Evolutionary conservation across 306 rosid genomes (phyloP).

Genomic region (Cyclanthera cordifolia): DNA sequence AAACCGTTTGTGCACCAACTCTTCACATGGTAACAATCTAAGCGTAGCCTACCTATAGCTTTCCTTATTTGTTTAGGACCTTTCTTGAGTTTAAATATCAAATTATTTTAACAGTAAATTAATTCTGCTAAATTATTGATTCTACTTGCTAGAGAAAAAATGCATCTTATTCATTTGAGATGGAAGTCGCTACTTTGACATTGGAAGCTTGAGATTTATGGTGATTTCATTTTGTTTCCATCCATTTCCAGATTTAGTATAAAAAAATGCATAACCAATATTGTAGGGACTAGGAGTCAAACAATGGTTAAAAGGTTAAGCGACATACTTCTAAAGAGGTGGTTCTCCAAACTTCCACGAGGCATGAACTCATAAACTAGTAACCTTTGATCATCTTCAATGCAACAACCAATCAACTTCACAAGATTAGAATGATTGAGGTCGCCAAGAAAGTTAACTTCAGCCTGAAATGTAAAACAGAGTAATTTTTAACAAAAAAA

Average conservation of each 20-base stretch:
- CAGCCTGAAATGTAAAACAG: constrained; percentile 52
- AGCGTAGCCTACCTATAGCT: background rate
- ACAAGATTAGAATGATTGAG: constrained; percentile 83
- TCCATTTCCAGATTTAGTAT: background rate
- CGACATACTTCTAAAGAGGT: constrained; percentile 83
- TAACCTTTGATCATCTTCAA: constrained; percentile 83
- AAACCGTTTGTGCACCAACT: background rate
- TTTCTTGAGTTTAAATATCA: background rate
- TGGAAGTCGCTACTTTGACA: background rate
- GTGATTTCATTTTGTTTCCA: background rate
- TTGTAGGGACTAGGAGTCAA: background rate
- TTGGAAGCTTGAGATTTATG: background rate
- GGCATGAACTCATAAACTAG: constrained; percentile 94
- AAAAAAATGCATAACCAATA: background rate
- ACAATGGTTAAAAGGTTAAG: constrained; percentile 21
- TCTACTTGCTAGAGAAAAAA: background rate
- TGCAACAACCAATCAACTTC: constrained; percentile 82
- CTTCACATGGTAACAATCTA: background rate
- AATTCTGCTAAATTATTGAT: background rate
- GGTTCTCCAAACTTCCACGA: constrained; percentile 98
- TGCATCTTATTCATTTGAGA: background rate
- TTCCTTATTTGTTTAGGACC: background rate
- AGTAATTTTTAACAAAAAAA: background rate
- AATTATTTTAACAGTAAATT: background rate
- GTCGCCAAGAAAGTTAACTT: constrained; percentile 81